These are phyloP conservation scores for Daphne laureola DNA, from an alignment of 441 rosid species.

Conservation along the genomic window DNA sequence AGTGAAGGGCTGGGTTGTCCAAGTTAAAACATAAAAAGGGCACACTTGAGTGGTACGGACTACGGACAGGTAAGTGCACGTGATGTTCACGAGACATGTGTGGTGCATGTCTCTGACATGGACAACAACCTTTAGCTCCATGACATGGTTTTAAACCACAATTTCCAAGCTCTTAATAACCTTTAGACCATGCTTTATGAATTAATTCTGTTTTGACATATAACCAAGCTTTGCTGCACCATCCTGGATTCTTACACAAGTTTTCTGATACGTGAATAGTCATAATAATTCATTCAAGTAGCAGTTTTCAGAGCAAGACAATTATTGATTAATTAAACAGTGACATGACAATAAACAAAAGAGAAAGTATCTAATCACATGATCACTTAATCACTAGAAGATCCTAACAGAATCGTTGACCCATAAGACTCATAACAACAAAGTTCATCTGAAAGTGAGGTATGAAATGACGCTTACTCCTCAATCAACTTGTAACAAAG, in stretches of 20 bases:
- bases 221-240: neutral
- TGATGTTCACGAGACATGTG: conserved; percentile 30
- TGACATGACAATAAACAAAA: conserved; percentile 1
- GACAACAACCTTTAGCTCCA: conserved; percentile 29
- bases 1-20: neutral
- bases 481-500: too few relatives aligned
- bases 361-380: neutral
- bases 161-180: conserved; percentile 13
- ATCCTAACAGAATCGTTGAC: too few relatives aligned
- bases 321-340: neutral
- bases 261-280: too few relatives aligned
- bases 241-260: neutral
- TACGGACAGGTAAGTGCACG: conserved; percentile 27
- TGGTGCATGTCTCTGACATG: conserved; percentile 27
- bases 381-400: neutral
- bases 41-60: conserved; percentile 19
- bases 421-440: too few relatives aligned
- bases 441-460: too few relatives aligned
- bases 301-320: neutral
- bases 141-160: conserved; percentile 23
- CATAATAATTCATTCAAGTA: neutral
- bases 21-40: conserved; percentile 10
- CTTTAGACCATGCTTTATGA: neutral
- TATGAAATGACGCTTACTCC: too few relatives aligned
- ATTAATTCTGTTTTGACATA: neutral